Base-by-base conservation (phyloP, 2,329 filamentous ascomycete genomes). In the Aureobasidium zeae region DNA sequence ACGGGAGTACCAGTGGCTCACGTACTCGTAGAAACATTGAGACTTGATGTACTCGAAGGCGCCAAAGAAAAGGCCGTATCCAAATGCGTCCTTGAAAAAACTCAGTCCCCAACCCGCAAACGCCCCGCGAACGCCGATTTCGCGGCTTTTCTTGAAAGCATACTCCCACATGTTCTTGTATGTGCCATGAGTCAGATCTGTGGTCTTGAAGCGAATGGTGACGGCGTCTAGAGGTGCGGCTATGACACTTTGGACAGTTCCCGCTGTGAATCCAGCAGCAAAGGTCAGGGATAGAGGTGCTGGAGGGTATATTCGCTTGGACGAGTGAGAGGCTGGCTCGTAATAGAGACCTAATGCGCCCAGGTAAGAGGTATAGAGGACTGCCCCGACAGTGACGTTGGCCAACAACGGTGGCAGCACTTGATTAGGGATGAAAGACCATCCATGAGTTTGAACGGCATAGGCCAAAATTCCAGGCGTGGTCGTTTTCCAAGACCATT, bases 191-290 rank as follows among this genome's bases (percentile, higher is more conserved):
- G 76, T 62, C 51, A 77, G 71, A 48, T 79, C 76, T 46, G 66
- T 66, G 22, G 73, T 73, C 53, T 83, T 79, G 60, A 83, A 86
- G 7, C 83, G 72, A 4, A 81, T 78, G 54, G 86, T 81, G 2
- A 88, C 73, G 0, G 83, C 83, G 51, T 88, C 83, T 5, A 87
- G 67, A 0, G 83, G 83, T 0, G 83, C 83, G 0, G 83, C 83
- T 8, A 86, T 59, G 12, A 86, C 55, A 48, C 79, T 84, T 61
- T 87, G 83, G 1, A 86, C 60, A 1, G 69, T 69, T 0, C 83
- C 83, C 0, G 82, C 83, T 0, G 82, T 61, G 25, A 85, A 69
- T 0, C 83, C 83, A 0, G 83, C 83, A 0, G 76, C 66, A 46
- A 86, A 83, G 2, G 81, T 84, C 26, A 79, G 71, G 0, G 56